Percentiles rank a stretch among this genome's conserved stretches.
Conservation (phyloP, 345 rosid genomes). For the Punica granatum region DNA sequence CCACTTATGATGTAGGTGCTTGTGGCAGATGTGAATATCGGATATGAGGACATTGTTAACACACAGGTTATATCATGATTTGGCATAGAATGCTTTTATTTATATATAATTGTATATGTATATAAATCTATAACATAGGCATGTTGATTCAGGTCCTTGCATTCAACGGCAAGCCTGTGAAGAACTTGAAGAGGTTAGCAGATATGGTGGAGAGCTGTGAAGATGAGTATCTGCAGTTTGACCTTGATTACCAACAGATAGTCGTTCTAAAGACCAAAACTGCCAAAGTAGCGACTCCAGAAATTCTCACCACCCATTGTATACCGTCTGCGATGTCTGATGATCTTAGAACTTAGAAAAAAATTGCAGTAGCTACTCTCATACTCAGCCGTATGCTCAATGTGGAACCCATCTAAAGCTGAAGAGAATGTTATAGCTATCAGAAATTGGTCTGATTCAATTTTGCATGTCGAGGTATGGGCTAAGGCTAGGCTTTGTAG, state of each 20-base stretch:
- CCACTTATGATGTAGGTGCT: constrained; percentile 50
- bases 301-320: constrained; percentile 74
- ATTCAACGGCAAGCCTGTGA: constrained; percentile 78
- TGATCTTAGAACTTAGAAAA: constrained; percentile 57
- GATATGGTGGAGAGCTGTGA: constrained; percentile 76
- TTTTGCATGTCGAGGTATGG: no score
- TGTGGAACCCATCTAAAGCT: no score
- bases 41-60: constrained; percentile 92
- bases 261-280: constrained; percentile 58
- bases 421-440: no score
- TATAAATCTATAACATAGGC: not conserved
- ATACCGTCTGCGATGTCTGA: constrained; percentile 84
- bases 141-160: constrained; percentile 54
- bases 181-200: constrained; percentile 73
- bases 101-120: not conserved
- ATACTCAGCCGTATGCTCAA: not conserved
- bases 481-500: no score
- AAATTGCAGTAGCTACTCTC: not conserved
- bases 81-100: not conserved
- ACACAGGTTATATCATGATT: constrained; percentile 49
- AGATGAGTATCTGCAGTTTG: constrained; percentile 72
- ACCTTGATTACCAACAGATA: constrained; percentile 82
- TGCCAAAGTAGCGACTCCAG: constrained; percentile 73
- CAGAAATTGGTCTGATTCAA: no score
- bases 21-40: constrained; percentile 86